These are phyloP conservation scores for Phycomyces nitens DNA, from an alignment of 192 early-diverging fungal genomes.

Conservation along the genomic window DNA sequence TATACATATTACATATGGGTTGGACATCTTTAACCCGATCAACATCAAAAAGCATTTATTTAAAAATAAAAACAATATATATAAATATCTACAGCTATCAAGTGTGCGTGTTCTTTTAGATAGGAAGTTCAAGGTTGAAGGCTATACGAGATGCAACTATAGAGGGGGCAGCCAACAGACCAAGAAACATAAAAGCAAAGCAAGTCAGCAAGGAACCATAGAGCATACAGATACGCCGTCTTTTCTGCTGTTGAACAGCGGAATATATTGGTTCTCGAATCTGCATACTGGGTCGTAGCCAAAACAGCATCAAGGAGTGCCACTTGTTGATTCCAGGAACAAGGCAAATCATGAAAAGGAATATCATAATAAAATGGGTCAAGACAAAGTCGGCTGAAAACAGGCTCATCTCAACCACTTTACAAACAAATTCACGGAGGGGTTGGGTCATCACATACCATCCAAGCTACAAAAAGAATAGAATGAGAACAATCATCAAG, in stretches of 20 bases:
- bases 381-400: constrained; percentile 77
- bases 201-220: constrained; percentile 64
- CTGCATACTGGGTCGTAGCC: constrained; percentile 73
- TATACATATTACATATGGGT: no score
- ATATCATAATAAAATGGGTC: constrained; percentile 73
- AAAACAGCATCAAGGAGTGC: constrained; percentile 79
- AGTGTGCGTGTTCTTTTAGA: not conserved
- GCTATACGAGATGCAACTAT: constrained; percentile 29
- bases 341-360: constrained; percentile 64
- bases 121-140: constrained; percentile 15
- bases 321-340: constrained; percentile 69
- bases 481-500: not conserved
- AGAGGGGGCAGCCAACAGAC: constrained; percentile 59
- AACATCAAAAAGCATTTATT: no score
- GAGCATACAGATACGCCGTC: constrained; percentile 56
- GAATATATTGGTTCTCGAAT: constrained; percentile 69
- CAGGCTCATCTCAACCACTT: constrained; percentile 75
- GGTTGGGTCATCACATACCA: constrained; percentile 58
- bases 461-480: constrained; percentile 21
- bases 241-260: constrained; percentile 56
- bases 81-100: not conserved
- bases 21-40: no score
- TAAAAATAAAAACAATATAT: no score
- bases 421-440: constrained; percentile 75
- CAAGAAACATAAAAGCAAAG: constrained; percentile 56